A percentile compares a stretch with the other conserved stretches of the same genome.
Evolutionary conservation across 148 eudicot genomes (phyloP).

Genomic region (Fallopia convolvulus): DNA sequence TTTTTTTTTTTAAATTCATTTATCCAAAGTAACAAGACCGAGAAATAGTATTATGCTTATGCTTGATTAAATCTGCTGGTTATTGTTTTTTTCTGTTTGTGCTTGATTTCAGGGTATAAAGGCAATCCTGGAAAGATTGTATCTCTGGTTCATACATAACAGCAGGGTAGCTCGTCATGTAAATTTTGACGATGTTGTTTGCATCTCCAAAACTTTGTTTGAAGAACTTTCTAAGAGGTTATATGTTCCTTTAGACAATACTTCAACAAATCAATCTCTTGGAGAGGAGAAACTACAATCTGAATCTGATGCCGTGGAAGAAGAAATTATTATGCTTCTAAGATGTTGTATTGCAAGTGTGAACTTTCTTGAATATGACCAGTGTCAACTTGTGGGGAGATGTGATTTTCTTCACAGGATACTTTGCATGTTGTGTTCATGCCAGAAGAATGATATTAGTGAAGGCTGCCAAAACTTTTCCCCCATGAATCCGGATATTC

Average conservation of each 20-base stretch:
- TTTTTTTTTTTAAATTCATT: not conserved
- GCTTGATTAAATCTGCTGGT: not conserved
- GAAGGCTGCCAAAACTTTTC: conserved; percentile 23
- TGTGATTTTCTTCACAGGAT: conserved; percentile 33
- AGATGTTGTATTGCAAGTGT: conserved; percentile 57
- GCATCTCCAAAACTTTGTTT: not conserved
- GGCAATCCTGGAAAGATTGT: conserved; percentile 2
- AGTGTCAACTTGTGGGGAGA: conserved; percentile 28
- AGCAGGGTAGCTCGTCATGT: not conserved
- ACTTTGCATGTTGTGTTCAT: conserved; percentile 28
- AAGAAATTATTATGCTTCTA: conserved; percentile 14
- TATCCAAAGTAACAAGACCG: not conserved
- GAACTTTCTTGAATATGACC: conserved; percentile 32
- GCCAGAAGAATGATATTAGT: conserved; percentile 12
- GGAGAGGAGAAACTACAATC: not conserved
- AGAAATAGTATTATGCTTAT: not conserved
- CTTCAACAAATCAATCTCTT: not conserved
- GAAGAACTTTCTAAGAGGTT: conserved; percentile 5
- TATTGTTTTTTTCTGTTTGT: not conserved
- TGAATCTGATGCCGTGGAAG: not conserved
- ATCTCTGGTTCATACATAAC: conserved; percentile 5
- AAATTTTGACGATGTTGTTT: conserved; percentile 4
- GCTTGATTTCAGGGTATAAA: not conserved
- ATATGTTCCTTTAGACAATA: not conserved
- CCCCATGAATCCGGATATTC: conserved; percentile 29